Base-by-base conservation (phyloP, 352 stramenopile genomes). In the Pythium phragmiticola region DNA sequence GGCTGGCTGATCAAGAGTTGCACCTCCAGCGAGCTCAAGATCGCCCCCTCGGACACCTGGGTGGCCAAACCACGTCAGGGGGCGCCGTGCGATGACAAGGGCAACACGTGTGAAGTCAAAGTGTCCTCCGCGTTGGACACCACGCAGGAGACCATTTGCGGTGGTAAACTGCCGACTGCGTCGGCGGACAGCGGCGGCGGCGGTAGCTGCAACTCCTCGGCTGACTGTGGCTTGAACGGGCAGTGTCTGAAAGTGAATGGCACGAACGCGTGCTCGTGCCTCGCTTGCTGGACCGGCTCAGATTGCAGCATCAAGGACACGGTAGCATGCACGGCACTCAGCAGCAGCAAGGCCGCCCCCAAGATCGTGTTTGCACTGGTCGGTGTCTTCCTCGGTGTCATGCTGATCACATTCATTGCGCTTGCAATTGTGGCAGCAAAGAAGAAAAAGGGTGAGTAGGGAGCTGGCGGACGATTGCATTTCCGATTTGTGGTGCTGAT, bases 231-330 rank as follows among this genome's bases (percentile, higher is more conserved):
- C 13, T 63, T 72, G 34, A 88, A 95, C 48, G 86, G 86, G 26
- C 84, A 95, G 53, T 95, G 86, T 55, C 69, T 88, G 19, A 69
- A 72, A 7, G 70, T 75, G 8, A 78, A 88, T 39, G 86, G 84
- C 56, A 78, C 73, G 11, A 90, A 78, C 60, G 71, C 75, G 42
- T 95, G 86, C 76, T 79, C 57, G 52, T 95, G 86, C 49, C 57
- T 89, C 49, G 74, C 80, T 0, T 95, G 86, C 65, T 95, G 88
- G 75, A 89, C 78, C 11, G 86, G 86, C 17, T 75, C 66, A 3
- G 74, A 87, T 53, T 95, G 86, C 76, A 90, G 79, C 34, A 74
- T 95, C 14, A 87, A 87, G 61, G 84, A 92, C 64, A 85, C 83
- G 48, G 75, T 63, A n/a, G 76, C 74, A 5, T 95, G 84, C 61